Evolutionary conservation across 2,329 filamentous ascomycete genomes (phyloP), one percentile per base, ranked within the genome.

Genomic region (Hypoxylon sp.): DNA sequence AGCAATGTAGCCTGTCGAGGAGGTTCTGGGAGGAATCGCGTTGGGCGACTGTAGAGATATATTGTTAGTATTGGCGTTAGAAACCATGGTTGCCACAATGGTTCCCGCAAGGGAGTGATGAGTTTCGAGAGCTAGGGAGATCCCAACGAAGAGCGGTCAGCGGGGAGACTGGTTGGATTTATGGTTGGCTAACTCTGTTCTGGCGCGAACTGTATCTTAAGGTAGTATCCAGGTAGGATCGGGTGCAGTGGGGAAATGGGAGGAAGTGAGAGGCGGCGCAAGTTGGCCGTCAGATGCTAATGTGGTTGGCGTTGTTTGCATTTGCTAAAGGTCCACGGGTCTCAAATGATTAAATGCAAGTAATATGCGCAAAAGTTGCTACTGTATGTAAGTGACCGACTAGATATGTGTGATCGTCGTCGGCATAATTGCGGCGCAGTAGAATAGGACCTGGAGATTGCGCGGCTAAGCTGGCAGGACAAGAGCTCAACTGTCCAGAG

Each of bases 21-120:
- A 93, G 47, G 89, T 93, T 68, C 91, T 87, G 2, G 90, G 89
- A 19, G 92, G 91, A 59, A 94, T 93, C 37, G 85, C 83, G 77
- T 87, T 89, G 57, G 90, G 89, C n/a, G 85, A 86, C 61, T 81
- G 80, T 55, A 83, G 77, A 65, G 67, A 69, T 63, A 63, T 37
- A 54, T 65, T 71, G 43, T 30, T 63, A 39, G 58, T 16, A 56
- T 68, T 67, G 23, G 37, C 27, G 50, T 47, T 57, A 1, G 69
- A 64, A 62, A 67, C 64, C 71, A 72, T 72, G 50, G 48, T 65
- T 55, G 58, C 39, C 21, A 48, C 21, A 48, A 50, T 14, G 14
- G 29, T 23, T 34, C 57, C 34, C 30, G 32, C 41, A 30, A 54
- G 21, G 30, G 48, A 56, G 41, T 23, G 50, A 19, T 25, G 12